phyloP scores from a whole-genome alignment of 176 grass and related monocot species.

The Carex myosuroides region DNA sequence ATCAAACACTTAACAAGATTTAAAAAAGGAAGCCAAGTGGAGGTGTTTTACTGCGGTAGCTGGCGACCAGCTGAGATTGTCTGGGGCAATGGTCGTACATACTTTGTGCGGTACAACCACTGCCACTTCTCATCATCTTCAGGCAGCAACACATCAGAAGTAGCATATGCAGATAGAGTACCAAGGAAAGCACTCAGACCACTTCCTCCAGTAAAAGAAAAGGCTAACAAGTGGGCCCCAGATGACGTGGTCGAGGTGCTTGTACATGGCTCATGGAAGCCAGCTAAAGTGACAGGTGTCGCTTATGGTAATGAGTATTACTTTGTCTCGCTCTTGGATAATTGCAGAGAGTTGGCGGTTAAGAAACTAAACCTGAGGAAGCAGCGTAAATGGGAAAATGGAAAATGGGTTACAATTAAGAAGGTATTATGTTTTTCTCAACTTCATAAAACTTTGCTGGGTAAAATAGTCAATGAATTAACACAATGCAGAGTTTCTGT shows the following conservation, averaged over 20 bases:
- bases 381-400: conserved; percentile 1
- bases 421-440: conserved; percentile 37
- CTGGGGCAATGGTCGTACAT: conserved; percentile 63
- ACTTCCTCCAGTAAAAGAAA: conserved; percentile 18
- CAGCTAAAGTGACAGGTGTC: not conserved
- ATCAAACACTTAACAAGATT: conserved; percentile 28
- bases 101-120: conserved; percentile 32
- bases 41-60: conserved; percentile 34
- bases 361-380: conserved; percentile 19
- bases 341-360: conserved; percentile 6
- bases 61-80: conserved; percentile 52
- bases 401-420: conserved; percentile 36
- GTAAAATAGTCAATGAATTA: not conserved
- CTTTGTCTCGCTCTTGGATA: conserved; percentile 33
- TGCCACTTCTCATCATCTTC: not conserved
- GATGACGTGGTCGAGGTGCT: conserved; percentile 52
- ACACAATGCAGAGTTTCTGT: not conserved
- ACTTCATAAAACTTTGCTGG: not conserved
- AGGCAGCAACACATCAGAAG: not conserved
- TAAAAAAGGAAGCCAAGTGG: conserved; percentile 33
- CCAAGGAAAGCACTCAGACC: conserved; percentile 46
- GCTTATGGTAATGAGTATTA: conserved; percentile 20
- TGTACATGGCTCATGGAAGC: conserved; percentile 41
- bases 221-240: conserved; percentile 16
- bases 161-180: conserved; percentile 19